Evolutionary conservation across 2,329 filamentous ascomycete genomes (phyloP).

Genomic region (Fusarium sp.): DNA sequence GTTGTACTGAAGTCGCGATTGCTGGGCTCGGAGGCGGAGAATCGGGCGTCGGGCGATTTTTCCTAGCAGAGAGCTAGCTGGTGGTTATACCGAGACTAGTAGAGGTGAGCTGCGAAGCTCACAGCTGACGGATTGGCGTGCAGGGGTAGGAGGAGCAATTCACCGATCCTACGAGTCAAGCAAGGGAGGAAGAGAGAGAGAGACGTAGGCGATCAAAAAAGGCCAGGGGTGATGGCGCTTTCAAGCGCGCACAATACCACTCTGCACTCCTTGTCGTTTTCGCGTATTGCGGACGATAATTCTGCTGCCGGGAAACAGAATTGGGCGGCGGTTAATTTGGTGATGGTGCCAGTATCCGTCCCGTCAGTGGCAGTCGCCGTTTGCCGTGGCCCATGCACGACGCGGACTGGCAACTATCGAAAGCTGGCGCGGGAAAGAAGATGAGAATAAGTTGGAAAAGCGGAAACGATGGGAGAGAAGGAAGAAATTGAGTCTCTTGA

Average conservation of each 20-base stretch:
- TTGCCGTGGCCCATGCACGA: slow-evolving; percentile 27
- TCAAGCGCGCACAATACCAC: slow-evolving; percentile 10
- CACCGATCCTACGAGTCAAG: slow-evolving; percentile 20
- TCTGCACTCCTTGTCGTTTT: background rate
- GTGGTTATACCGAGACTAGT: slow-evolving; percentile 11
- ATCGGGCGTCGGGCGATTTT: slow-evolving; percentile 1
- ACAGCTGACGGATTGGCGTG: slow-evolving; percentile 6
- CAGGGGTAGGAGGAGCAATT: slow-evolving; percentile 14
- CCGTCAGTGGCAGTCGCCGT: slow-evolving; percentile 5
- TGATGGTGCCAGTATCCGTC: slow-evolving; percentile 14
- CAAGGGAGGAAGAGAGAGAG: background rate
- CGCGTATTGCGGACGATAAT: background rate
- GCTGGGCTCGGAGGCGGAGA: background rate
- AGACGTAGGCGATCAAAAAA: background rate
- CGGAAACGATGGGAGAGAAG: background rate
- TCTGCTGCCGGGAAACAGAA: background rate
- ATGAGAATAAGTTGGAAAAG: slow-evolving; percentile 9
- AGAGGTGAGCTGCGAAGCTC: slow-evolving; percentile 24
- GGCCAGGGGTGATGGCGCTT: slow-evolving; percentile 3
- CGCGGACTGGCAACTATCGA: slow-evolving; percentile 13
- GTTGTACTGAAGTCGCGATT: slow-evolving; percentile 7
- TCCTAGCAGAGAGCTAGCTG: slow-evolving; percentile 13
- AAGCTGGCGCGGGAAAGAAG: background rate
- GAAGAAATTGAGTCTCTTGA: background rate
- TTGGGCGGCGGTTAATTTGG: slow-evolving; percentile 17